A percentile compares a stretch with the other conserved stretches of the same genome.
Evolutionary conservation across 371 early-diverging fungal genomes (phyloP).

Genomic region (Apophysomyces variabilis): DNA sequence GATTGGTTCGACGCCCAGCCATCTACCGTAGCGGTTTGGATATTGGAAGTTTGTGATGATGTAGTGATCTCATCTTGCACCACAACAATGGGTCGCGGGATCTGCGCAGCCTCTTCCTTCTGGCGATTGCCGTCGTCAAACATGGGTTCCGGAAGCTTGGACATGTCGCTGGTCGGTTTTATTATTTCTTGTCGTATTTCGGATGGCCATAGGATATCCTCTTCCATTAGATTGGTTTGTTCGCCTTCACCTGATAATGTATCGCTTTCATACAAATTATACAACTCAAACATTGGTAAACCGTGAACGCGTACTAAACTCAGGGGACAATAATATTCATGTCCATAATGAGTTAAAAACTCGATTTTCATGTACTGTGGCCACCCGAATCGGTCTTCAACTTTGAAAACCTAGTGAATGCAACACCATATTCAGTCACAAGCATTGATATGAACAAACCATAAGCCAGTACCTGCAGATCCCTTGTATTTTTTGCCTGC

Average conservation of each 20-base stretch:
- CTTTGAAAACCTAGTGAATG: constrained; percentile 69
- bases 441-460: neutral
- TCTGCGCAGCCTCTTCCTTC: constrained; percentile 15
- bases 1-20: neutral
- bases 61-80: neutral
- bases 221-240: constrained; percentile 27
- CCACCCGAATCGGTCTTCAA: constrained; percentile 74
- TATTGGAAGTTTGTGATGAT: neutral
- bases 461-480: constrained; percentile 69
- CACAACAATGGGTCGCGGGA: constrained; percentile 14
- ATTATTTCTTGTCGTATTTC: constrained; percentile 44
- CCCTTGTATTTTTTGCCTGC: constrained; percentile 81
- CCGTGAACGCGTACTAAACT: constrained; percentile 90
- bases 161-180: constrained; percentile 32
- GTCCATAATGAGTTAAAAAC: constrained; percentile 88
- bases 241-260: constrained; percentile 35
- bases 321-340: constrained; percentile 94
- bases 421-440: neutral
- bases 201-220: constrained; percentile 46
- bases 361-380: constrained; percentile 89
- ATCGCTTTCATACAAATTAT: constrained; percentile 66
- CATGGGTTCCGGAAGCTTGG: constrained; percentile 25
- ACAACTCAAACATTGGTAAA: constrained; percentile 89
- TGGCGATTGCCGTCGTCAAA: constrained; percentile 21
- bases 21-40: neutral